Base-by-base conservation (phyloP, 2,329 filamentous ascomycete genomes). In the Cytospora schulzeri region DNA sequence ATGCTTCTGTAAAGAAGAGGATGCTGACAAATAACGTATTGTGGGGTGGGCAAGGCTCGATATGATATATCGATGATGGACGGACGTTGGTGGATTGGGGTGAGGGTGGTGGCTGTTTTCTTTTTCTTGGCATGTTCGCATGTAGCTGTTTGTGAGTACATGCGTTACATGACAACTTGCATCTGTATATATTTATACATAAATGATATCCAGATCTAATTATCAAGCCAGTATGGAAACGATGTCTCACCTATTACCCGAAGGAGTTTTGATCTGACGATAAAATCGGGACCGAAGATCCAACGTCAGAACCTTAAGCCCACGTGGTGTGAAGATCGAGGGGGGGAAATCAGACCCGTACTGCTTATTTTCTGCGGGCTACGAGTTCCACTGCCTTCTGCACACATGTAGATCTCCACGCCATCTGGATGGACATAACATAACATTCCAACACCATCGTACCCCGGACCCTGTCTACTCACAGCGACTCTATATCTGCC, bases 1-100 rank as follows among this genome's bases (percentile, higher is more conserved):
- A 57, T 65, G 65, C 33, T 60, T 22, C 51, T 67, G 65, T 67
- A 67, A 50, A 29, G 24, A 7, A 50, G 3, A 19, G 2, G n/a
- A 26, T 24, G n/a, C 17, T 41, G 22, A 28, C n/a, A 12, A 24
- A 11, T 41, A 11, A 19, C 17, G 17, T 11, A 5, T 11, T 19
- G 22, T 26, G 51, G 19, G 24, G 22, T 2, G 8, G 8, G 31
- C n/a, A 17, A 15, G 12, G 28, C 28, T 33, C 24, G 45, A 17
- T 22, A 24, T 59, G 29, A 22, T 51, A 26, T 11, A n/a, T 19
- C 41, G 45, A 3, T 48, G 45, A 15, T 48, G 45, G 45, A 48
- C 24, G 2, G 45, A 12, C 24, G 33, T 35, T 35, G 33, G 14
- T 4, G 33, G 33, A n/a, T 15, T 15, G 33, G 14, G 2, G 33